Percentiles rank a stretch among this genome's conserved stretches.
Evolutionary conservation across 2,329 filamentous ascomycete species (phyloP).

Genomic region (Fusarium multiceps): DNA sequence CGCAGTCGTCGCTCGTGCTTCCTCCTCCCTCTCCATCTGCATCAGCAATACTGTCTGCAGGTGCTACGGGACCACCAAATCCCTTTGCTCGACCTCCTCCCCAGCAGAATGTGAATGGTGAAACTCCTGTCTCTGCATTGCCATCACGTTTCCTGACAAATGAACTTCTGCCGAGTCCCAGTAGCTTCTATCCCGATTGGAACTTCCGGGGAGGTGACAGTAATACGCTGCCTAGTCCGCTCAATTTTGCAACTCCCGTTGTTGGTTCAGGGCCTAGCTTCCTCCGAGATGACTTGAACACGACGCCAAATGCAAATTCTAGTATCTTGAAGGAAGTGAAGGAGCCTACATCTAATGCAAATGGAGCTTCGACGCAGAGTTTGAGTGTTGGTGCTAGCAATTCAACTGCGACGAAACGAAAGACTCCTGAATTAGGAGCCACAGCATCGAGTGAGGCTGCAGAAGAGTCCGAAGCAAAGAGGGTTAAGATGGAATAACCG

Average conservation of each 20-base stretch:
- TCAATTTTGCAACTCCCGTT: conserved; percentile 90
- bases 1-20: conserved; percentile 78
- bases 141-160: conserved; percentile 91
- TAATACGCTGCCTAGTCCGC: conserved; percentile 89
- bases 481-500: conserved; percentile 62
- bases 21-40: conserved; percentile 94
- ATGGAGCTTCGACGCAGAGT: conserved; percentile 27
- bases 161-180: conserved; percentile 89
- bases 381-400: conserved; percentile 38
- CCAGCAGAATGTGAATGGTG: conserved; percentile 68
- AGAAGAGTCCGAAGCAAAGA: conserved; percentile 63
- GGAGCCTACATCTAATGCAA: conserved; percentile 13
- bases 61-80: conserved; percentile 91
- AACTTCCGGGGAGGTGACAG: conserved; percentile 77
- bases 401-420: conserved; percentile 59
- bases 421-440: conserved; percentile 64
- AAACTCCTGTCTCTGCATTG: conserved; percentile 88
- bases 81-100: conserved; percentile 91
- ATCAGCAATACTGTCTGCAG: conserved; percentile 85
- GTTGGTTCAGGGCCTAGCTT: conserved; percentile 72
- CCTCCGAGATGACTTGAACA: conserved; percentile 61
- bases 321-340: conserved; percentile 15
- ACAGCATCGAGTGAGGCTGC: conserved; percentile 55
- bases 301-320: conserved; percentile 28
- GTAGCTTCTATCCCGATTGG: conserved; percentile 94